A percentile compares a stretch with the other conserved stretches of the same genome.
Evolutionary conservation across 2,329 filamentous ascomycete genomes (phyloP).

Genomic region (Phyllachora maydis): DNA sequence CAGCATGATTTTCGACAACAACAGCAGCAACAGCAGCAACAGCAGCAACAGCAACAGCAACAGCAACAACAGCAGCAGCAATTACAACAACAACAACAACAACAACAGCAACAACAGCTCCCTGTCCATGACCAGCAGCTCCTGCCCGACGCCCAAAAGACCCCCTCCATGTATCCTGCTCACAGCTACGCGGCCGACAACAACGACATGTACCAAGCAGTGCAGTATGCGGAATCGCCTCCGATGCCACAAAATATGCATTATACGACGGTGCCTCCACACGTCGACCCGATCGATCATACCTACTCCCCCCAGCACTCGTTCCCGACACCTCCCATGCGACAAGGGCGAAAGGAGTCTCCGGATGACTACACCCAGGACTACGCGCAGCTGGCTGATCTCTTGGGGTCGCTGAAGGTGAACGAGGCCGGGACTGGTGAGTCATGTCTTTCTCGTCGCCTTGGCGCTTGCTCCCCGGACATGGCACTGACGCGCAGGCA

Average conservation of each 20-base stretch:
- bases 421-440: conserved; percentile 71
- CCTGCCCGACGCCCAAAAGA: conserved; percentile 18
- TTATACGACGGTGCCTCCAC: conserved; percentile 29
- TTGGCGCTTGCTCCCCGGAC: neutral
- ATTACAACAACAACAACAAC: too few relatives aligned
- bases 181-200: too few relatives aligned
- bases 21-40: conserved; percentile 7
- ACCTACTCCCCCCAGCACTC: conserved; percentile 25
- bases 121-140: conserved; percentile 18
- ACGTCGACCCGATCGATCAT: conserved; percentile 27
- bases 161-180: conserved; percentile 23
- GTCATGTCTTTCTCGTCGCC: conserved; percentile 7
- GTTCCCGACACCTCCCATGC: conserved; percentile 30
- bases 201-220: too few relatives aligned
- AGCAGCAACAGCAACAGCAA: conserved; percentile 17
- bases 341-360: conserved; percentile 13
- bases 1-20: conserved; percentile 24
- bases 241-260: conserved; percentile 14
- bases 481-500: conserved; percentile 2
- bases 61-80: conserved; percentile 2
- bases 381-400: conserved; percentile 52
- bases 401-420: conserved; percentile 72
- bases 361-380: conserved; percentile 33
- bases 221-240: too few relatives aligned
- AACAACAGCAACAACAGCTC: too few relatives aligned